Evolutionary conservation across 2,329 filamentous ascomycete species (phyloP).

Genomic region (Pyricularia sp.): DNA sequence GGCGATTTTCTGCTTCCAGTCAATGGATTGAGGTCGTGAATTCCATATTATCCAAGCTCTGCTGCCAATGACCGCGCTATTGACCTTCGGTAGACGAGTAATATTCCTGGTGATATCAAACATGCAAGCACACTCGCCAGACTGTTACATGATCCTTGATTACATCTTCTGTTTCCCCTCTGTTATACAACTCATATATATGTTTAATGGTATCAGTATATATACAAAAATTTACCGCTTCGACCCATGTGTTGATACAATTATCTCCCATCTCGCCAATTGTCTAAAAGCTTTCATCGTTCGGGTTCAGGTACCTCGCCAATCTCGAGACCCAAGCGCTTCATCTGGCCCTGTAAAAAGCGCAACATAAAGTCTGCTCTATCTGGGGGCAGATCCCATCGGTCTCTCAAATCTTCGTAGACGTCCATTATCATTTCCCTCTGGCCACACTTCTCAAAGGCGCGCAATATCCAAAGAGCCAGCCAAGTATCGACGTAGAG

Average conservation of each 20-base stretch:
- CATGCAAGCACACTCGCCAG: not conserved
- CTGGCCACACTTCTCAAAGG: slow-evolving; percentile 49
- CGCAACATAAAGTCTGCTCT: slow-evolving; percentile 33
- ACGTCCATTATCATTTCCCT: slow-evolving; percentile 37
- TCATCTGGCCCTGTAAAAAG: slow-evolving; percentile 29
- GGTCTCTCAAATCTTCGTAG: slow-evolving; percentile 34
- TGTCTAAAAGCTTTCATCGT: not conserved
- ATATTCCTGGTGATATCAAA: not conserved
- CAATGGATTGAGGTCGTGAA: not conserved
- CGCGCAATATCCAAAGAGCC: slow-evolving; percentile 45
- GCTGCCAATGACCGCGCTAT: not conserved
- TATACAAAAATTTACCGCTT: not conserved
- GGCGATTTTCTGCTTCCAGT: not conserved
- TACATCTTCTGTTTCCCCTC: not conserved
- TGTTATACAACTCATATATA: not conserved
- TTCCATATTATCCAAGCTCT: not conserved
- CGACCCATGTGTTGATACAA: not conserved
- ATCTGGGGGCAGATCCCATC: slow-evolving; percentile 31
- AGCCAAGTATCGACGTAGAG: slow-evolving; percentile 48
- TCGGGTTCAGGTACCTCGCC: not conserved
- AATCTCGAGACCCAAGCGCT: slow-evolving; percentile 4
- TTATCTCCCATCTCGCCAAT: not conserved
- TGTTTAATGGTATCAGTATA: slow-evolving; percentile 8
- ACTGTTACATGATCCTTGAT: not conserved
- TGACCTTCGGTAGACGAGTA: not conserved